Percentiles rank a stretch among this genome's conserved stretches.
Conservation (phyloP, 495 filamentous ascomycete genomes). For the Penicillium cinerascens region DNA sequence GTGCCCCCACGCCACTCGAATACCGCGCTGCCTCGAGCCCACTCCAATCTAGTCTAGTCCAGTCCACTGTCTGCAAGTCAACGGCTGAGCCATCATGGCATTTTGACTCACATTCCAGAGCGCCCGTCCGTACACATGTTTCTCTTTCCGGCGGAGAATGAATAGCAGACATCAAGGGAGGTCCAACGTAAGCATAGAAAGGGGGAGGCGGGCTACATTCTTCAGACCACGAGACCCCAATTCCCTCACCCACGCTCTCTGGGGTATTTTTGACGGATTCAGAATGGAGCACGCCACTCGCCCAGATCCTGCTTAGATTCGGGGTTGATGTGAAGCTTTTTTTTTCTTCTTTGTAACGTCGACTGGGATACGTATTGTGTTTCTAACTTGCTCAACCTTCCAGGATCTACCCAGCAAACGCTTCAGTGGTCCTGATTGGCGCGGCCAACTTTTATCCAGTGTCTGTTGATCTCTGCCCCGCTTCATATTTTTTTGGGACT, state of each 20-base stretch:
- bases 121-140: neutral
- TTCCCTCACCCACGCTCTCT: neutral
- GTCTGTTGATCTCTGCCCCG: neutral
- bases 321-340: neutral
- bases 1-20: slow-evolving; percentile 6
- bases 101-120: slow-evolving; percentile 7
- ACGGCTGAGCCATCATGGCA: neutral
- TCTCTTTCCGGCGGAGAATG: slow-evolving; percentile 11
- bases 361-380: neutral
- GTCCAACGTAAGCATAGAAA: neutral
- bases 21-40: slow-evolving; percentile 8
- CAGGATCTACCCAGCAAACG: neutral
- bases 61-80: neutral
- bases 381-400: neutral
- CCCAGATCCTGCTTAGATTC: neutral
- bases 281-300: neutral
- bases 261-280: neutral
- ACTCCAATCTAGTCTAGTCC: neutral
- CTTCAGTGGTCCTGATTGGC: neutral
- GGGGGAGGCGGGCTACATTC: slow-evolving; percentile 11
- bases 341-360: neutral
- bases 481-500: neutral
- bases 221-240: neutral
- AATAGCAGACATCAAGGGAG: neutral
- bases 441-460: neutral